Percentiles rank a stretch among this genome's conserved stretches.
Evolutionary conservation across 495 filamentous ascomycete genomes (phyloP).

Genomic region (Monascus purpureus): DNA sequence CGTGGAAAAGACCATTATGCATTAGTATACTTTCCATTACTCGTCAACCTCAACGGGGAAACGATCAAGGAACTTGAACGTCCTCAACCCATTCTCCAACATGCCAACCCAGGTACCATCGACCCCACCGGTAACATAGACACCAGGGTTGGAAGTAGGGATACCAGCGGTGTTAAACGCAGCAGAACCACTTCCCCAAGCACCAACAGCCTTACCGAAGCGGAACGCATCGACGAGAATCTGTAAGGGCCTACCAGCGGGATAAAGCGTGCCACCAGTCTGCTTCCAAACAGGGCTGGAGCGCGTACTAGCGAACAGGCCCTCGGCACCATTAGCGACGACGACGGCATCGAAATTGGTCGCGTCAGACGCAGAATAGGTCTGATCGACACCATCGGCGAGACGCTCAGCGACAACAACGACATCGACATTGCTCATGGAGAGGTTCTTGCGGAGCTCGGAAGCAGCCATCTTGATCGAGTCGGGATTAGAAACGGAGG

Average conservation of each 20-base stretch:
- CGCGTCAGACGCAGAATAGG: conserved; percentile 57
- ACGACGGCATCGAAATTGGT: conserved; percentile 60
- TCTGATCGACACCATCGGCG: conserved; percentile 43
- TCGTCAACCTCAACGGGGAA: conserved; percentile 16
- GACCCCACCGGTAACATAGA: conserved; percentile 25
- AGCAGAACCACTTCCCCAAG: conserved; percentile 33
- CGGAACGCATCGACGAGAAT: conserved; percentile 52
- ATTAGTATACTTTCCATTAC: no score
- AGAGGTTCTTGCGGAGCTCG: conserved; percentile 34
- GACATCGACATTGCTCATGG: conserved; percentile 34
- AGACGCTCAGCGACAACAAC: conserved; percentile 52
- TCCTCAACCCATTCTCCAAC: conserved; percentile 46
- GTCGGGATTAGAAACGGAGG: conserved; percentile 23
- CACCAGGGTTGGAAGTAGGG: conserved; percentile 27
- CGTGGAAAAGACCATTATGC: no score
- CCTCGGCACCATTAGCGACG: conserved; percentile 41
- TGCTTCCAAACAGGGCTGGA: conserved; percentile 4
- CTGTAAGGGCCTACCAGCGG: conserved; percentile 46
- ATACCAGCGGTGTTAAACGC: conserved; percentile 33
- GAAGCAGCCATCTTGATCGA: conserved; percentile 32
- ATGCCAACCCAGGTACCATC: conserved; percentile 24
- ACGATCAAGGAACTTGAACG: conserved; percentile 46
- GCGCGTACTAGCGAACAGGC: conserved; percentile 31
- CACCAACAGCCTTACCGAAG: conserved; percentile 61
- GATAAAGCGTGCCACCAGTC: conserved; percentile 39